Base-by-base conservation (phyloP, 306 rosid genomes). In the Vigna radiata region DNA sequence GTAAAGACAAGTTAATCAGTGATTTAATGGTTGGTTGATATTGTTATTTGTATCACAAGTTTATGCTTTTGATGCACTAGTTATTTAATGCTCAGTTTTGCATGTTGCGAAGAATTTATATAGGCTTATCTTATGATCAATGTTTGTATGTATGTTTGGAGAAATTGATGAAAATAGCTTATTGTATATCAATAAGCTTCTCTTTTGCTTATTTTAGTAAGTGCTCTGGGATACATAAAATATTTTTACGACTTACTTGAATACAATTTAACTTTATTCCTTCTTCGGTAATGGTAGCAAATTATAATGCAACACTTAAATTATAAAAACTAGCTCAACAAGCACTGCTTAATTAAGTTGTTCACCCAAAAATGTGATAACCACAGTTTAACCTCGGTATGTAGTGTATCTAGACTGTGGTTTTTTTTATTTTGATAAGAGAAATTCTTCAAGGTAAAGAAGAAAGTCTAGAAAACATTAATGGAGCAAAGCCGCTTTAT, bases 11-110 rank as follows among this genome's bases (percentile, higher is more conserved):
- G 49, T 44, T 77, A 25, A 49, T 67, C 68, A 50, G 58, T 65
- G 15, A 37, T 63, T 62, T 11, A n/a, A 48, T 36, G 68, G 47
- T 67, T 73, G 63, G 69, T 67, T 58, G 74, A 43, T 11, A 59
- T 56, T 31, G 56, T 48, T 16, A 29, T 33, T 68, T 25, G 58
- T 58, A 36, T 73, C 70, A 44, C 62, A 69, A 52, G 29, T 53
- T 41, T 63, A 7, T 78, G 47, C 5, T 12, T 63, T 46, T 48
- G 13, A 23, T 62, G 65, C 36, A n/a, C 79, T 33, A 52, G 27
- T 59, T 19, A 53, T 55, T 59, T 43, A 50, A 25, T 29, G 36
- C 27, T 78, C 67, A 23, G 39, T 68, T 58, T 68, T 73, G 41
- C 8, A 12, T 3, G 5, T 61, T 31, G 31, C 6, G 2, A 33